phyloP scores from a whole-genome alignment of 352 stramenopile species.

The Pilasporangium apinafurcum region DNA sequence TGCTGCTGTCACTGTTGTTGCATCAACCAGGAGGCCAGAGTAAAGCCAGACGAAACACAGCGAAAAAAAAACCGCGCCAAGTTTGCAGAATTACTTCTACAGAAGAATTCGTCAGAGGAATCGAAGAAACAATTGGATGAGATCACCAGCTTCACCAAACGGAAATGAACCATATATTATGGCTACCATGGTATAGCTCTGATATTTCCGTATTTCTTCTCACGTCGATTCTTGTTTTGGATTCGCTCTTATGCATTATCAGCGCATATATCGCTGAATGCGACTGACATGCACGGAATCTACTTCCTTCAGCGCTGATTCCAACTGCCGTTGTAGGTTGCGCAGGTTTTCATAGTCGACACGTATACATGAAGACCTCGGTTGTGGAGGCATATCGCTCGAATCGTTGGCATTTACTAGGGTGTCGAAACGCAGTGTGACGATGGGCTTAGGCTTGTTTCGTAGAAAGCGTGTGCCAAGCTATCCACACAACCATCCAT shows the following conservation, averaged over 20 bases:
- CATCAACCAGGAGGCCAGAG: constrained; percentile 72
- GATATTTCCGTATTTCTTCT: not conserved
- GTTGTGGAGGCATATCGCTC: constrained; percentile 9
- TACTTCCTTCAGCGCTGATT: constrained; percentile 59
- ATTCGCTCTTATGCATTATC: constrained; percentile 11
- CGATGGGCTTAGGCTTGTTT: constrained; percentile 57
- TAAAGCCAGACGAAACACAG: constrained; percentile 51
- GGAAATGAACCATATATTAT: no score
- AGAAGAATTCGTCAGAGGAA: constrained; percentile 38
- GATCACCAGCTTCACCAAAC: constrained; percentile 65
- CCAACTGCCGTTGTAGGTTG: constrained; percentile 55
- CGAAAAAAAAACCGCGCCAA: constrained; percentile 65
- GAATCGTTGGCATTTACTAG: constrained; percentile 8
- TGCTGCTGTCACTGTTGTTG: no score
- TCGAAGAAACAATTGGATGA: constrained; percentile 72
- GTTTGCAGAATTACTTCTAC: constrained; percentile 70
- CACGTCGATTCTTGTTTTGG: constrained; percentile 2
- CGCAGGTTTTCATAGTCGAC: constrained; percentile 62
- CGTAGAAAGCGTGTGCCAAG: constrained; percentile 53
- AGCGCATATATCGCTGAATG: constrained; percentile 72
- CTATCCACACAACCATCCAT: constrained; percentile 14
- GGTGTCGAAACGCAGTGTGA: constrained; percentile 63
- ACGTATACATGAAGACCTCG: constrained; percentile 44
- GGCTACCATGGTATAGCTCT: no score
- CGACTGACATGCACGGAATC: constrained; percentile 63